Conservation (phyloP, 208 protist genomes). For the Trypanosoma conorhini region DNA sequence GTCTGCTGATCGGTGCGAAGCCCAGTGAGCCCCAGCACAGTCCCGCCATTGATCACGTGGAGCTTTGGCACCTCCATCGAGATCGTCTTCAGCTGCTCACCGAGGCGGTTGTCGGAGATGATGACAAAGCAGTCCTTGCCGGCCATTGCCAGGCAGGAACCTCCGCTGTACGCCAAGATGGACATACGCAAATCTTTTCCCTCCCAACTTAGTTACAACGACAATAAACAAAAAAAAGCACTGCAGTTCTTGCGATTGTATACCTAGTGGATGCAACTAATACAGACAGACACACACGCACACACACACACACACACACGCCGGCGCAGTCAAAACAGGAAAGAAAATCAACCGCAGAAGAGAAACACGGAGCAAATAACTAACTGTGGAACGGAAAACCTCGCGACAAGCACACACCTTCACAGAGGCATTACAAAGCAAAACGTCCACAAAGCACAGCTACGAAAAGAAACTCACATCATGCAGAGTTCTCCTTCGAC, state of each 20-base stretch:
- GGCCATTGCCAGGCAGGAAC: conserved; percentile 96
- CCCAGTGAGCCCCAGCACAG: conserved; percentile 96
- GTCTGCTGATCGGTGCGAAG: conserved; percentile 98
- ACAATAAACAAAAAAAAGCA: conserved; percentile 9
- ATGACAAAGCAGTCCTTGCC: conserved; percentile 99
- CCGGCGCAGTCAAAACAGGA: neutral
- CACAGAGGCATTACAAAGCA: neutral
- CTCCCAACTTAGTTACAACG: neutral
- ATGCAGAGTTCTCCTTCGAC: conserved; percentile 21
- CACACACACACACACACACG: neutral
- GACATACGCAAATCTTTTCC: conserved; percentile 58
- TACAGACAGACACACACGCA: neutral
- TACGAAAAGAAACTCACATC: neutral
- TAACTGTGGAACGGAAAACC: no score
- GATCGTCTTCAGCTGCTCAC: conserved; percentile 96
- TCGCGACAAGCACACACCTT: no score
- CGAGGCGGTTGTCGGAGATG: conserved; percentile 96
- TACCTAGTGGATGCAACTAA: conserved; percentile 1
- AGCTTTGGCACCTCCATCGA: conserved; percentile 96
- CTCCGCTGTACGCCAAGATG: conserved; percentile 97
- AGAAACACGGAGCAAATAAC: conserved; percentile 19
- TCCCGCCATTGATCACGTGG: conserved; percentile 93
- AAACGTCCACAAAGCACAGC: neutral
- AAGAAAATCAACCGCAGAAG: neutral
- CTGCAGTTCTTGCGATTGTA: neutral